Evolutionary conservation across 257 asterid genomes (phyloP), one percentile per base, ranked within the genome.

Genomic region (Leptodermis oblonga): DNA sequence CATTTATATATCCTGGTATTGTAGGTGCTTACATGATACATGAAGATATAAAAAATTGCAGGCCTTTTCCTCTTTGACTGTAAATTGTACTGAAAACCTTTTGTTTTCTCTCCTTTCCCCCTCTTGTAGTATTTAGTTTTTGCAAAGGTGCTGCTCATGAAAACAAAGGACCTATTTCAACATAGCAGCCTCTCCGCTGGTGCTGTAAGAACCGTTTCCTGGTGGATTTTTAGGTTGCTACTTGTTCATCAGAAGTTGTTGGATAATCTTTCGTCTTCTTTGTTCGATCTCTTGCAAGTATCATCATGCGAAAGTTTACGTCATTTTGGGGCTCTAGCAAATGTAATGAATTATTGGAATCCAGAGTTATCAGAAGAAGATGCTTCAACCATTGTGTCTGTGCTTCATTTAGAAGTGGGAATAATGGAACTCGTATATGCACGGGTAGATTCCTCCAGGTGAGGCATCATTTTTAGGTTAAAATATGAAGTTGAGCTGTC

Each of bases 151-250:
- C 75, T 91, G 79, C 79, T 94, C 68, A 83, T 73, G 77, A 89
- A 80, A 82, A 71, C 77, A 14, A 91, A 80, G 78, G 99, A 91
- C 85, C 71, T 85, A 71, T 82, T 87, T 78, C 80, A 78, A 70
- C 87, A 85, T 78, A 83, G 82, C 74, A 72, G 65, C 31, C 26
- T 76, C 56, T 43, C 83, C 54, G 43, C 58, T 17, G 82, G 79
- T 76, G 86, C 85, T 66, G 74, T 85, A 67, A 85, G 82, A 82
- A 93, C 89, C 83, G 77, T 85, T 33, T 69, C 95, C 25, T 94
- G 97, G 99, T 94, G 99, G 99, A 74, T 91, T 73, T 86, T 86
- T 64, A 85, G 99, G 83, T 71, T 85, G 80, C 71, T 91, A 54
- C 86, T 86, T 87, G 33, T 87, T 81, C 97, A 94, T 70, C 99